phyloP scores from a whole-genome alignment of 1,284 basidiomycete species.

The Coniferiporia sulphurascens region DNA sequence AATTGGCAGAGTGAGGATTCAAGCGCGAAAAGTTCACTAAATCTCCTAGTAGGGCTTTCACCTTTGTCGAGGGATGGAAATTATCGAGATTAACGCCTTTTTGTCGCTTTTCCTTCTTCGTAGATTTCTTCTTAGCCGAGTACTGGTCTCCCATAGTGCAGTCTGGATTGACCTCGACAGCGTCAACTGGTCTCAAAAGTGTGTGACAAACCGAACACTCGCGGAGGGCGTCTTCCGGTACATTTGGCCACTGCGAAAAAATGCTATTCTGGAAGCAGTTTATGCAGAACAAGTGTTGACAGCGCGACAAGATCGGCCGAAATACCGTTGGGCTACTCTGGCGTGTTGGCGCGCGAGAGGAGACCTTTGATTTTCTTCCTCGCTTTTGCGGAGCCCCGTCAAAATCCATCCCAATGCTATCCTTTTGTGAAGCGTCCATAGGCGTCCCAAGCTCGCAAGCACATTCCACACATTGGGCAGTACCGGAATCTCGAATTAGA shows the following conservation, averaged over 20 bases:
- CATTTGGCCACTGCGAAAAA: conserved; percentile 77
- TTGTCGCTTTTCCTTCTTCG: conserved; percentile 66
- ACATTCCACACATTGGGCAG: conserved; percentile 86
- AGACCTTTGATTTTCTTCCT: conserved; percentile 54
- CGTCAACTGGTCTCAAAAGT: conserved; percentile 59
- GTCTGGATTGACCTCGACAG: conserved; percentile 69
- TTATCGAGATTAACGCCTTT: conserved; percentile 52
- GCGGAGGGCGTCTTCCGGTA: conserved; percentile 49
- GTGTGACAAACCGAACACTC: conserved; percentile 75
- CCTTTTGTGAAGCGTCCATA: conserved; percentile 41
- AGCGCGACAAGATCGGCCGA: conserved; percentile 78
- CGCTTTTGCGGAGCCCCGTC: conserved; percentile 54
- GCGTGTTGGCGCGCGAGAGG: conserved; percentile 56
- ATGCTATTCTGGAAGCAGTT: conserved; percentile 74
- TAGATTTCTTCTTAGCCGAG: conserved; percentile 53
- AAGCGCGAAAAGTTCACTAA: conserved; percentile 69
- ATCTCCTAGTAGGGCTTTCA: conserved; percentile 73
- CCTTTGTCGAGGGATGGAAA: conserved; percentile 80
- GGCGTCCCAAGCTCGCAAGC: conserved; percentile 66
- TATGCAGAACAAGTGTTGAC: conserved; percentile 89
- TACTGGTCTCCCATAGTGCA: conserved; percentile 34
- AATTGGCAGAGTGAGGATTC: conserved; percentile 84
- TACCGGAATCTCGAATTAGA: conserved; percentile 79
- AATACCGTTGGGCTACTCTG: conserved; percentile 58
- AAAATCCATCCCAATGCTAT: conserved; percentile 43